Conservation (phyloP, 2,329 filamentous ascomycete genomes). For the Exophiala dermatitidis region DNA sequence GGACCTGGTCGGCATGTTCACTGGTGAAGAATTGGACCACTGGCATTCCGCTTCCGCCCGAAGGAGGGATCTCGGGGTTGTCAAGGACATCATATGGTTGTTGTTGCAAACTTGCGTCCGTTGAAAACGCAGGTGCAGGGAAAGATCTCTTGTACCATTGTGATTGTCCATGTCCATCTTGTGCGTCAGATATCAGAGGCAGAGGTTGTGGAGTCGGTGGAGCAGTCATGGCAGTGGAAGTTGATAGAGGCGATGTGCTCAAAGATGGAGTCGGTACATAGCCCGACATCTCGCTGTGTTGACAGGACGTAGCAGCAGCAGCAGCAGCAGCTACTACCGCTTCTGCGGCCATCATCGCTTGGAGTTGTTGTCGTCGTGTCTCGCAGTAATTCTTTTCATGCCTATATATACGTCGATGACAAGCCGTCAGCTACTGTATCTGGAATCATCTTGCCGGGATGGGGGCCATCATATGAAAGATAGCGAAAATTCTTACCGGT, state of each 20-base stretch:
- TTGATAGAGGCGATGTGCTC: not conserved
- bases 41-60: too few relatives aligned
- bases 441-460: not conserved
- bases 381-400: not conserved
- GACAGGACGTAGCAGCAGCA: not conserved
- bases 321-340: not conserved
- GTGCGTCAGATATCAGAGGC: not conserved
- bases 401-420: not conserved
- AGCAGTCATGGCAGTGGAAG: not conserved
- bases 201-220: not conserved
- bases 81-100: too few relatives aligned
- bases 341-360: not conserved
- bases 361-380: not conserved
- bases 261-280: not conserved
- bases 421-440: not conserved
- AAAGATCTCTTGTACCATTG: too few relatives aligned
- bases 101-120: too few relatives aligned
- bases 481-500: conserved; percentile 5
- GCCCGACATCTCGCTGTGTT: too few relatives aligned
- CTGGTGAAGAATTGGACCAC: too few relatives aligned
- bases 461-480: not conserved
- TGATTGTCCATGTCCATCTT: not conserved
- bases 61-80: too few relatives aligned
- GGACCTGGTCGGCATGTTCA: too few relatives aligned
- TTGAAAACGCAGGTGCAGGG: too few relatives aligned